A percentile compares a stretch with the other conserved stretches of the same genome.
Conservation (phyloP, 768 basidiomycete species). For the Termitomyces sp. region DNA sequence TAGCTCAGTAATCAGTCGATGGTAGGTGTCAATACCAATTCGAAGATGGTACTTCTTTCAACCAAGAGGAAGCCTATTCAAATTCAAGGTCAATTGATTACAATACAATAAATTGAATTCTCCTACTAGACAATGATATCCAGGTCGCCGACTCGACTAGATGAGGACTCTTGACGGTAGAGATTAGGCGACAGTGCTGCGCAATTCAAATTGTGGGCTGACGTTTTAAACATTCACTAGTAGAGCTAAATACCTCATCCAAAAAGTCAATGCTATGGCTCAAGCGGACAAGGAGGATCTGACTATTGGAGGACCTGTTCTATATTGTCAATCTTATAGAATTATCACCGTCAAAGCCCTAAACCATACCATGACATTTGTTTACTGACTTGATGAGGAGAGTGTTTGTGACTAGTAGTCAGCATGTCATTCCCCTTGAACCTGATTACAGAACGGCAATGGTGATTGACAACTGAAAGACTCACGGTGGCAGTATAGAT, state of each 20-base stretch:
- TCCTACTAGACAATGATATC: slow-evolving; percentile 2
- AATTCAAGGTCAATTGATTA: not conserved
- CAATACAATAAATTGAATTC: not conserved
- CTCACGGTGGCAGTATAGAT: slow-evolving; percentile 2
- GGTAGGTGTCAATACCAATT: slow-evolving; percentile 6
- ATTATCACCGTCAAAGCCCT: too few species aligned
- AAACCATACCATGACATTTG: slow-evolving; percentile 10
- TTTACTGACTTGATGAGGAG: not conserved
- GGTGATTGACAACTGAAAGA: not conserved
- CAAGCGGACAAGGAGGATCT: slow-evolving; percentile 9
- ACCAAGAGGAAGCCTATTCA: slow-evolving; percentile 9
- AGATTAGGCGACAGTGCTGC: slow-evolving; percentile 1
- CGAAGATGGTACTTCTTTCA: slow-evolving; percentile 10
- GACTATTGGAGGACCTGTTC: slow-evolving; percentile 3
- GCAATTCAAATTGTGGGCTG: not conserved
- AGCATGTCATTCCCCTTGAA: not conserved
- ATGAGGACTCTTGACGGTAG: slow-evolving; percentile 8
- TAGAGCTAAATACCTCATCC: not conserved
- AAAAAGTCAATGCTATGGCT: slow-evolving; percentile 10
- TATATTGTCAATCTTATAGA: not conserved
- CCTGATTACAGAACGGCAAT: not conserved
- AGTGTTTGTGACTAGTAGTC: not conserved
- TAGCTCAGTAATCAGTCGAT: not conserved
- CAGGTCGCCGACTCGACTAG: slow-evolving; percentile 7
- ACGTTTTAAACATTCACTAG: not conserved